Evolutionary conservation across 1,284 basidiomycete genomes (phyloP).

Genomic region (Leccinum subrobustum): DNA sequence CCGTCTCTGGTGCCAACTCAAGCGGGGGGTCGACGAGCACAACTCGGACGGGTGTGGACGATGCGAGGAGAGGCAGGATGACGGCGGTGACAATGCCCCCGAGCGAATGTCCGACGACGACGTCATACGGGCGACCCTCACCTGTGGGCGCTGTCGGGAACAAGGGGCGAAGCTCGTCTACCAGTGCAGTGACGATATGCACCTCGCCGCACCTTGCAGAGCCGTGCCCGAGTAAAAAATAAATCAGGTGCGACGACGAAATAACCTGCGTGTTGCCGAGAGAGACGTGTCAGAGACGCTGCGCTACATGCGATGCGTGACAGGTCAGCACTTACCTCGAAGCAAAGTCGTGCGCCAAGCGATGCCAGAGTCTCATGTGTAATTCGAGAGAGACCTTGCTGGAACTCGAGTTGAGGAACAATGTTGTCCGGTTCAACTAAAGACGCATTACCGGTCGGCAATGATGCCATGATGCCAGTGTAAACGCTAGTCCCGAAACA

Average conservation of each 20-base stretch:
- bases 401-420: background rate
- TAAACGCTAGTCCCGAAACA: background rate
- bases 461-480: background rate
- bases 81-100: constrained; percentile 15
- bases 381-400: background rate
- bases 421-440: background rate
- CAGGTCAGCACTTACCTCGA: constrained; percentile 8
- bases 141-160: background rate
- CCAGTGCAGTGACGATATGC: constrained; percentile 16
- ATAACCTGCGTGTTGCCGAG: constrained; percentile 12
- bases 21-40: constrained; percentile 23
- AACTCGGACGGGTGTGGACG: constrained; percentile 6
- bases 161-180: constrained; percentile 11
- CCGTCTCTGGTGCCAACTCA: background rate
- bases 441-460: background rate
- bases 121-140: constrained; percentile 1
- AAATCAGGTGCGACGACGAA: constrained; percentile 19
- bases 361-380: constrained; percentile 1
- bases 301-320: background rate
- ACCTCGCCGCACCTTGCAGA: constrained; percentile 6
- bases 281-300: background rate
- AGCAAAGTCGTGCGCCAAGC: constrained; percentile 12
- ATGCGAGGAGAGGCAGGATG: constrained; percentile 8
- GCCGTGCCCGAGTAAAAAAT: constrained; percentile 20
- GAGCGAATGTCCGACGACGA: constrained; percentile 24